Evolutionary conservation across 345 rosid genomes (phyloP), one percentile per base, ranked within the genome.

Genomic region (Aegle marmelos): DNA sequence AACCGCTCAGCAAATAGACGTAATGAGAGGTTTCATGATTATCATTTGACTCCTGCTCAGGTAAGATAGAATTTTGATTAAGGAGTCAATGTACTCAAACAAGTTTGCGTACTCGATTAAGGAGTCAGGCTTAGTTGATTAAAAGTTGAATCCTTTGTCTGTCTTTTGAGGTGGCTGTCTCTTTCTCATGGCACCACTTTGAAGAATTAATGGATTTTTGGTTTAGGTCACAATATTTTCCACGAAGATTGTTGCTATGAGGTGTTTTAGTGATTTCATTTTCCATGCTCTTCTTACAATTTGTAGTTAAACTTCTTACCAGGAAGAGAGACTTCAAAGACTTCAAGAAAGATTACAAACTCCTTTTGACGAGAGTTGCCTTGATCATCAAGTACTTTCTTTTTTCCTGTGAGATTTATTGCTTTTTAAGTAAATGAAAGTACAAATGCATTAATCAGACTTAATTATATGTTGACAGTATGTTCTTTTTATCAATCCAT

Each of bases 361-460:
- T 73, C 98, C 95, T 73, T 96, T 89, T 45, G 99, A 96, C 1
- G 99, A 92, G 88, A 86, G 88, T 77, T 86, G 91, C 72, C 93
- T 87, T 71, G 97, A 92, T 75, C 99, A 96, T 85, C 95, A 92
- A 86, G 99, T 94, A 89, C 57, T 39, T 77, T 75, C 73, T 76
- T 68, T 24, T 61, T 67, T 65, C 41, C 76, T 67, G 24, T 59
- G 71, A 70, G 56, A 66, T 25, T 45, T 60, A 28, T 68, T 53
- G 9, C 57, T 45, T 37, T 36, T 59, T 60, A 34, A 7, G 57
- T 17, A 34, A 28, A 1, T 11, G 6, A 17, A 63, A 74, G 16
- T 65, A 45, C 27, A 11, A 28, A 27, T 24, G 25, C 64, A 50
- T 75, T 16, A 53, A 5, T 59, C 3, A 22, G 66, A 64, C 70